A percentile compares a stretch with the other conserved stretches of the same genome.
Conservation (phyloP, 2,329 filamentous ascomycete species). For the Penicillium sp. region DNA sequence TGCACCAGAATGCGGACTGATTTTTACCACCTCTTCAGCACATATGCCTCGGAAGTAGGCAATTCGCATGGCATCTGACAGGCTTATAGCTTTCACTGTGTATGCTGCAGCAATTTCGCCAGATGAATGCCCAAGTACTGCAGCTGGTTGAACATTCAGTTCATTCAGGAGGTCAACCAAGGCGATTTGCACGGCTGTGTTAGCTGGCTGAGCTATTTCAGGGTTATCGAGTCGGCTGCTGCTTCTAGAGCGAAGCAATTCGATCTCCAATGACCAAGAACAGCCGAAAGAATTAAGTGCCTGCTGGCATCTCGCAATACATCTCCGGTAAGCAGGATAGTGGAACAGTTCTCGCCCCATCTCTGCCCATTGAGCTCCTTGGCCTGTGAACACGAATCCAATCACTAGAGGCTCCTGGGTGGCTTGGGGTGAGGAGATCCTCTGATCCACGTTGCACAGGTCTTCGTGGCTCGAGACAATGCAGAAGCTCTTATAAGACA, state of each 20-base stretch:
- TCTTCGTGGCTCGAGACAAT: too few relatives aligned
- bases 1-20: constrained; percentile 1
- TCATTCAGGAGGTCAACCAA: constrained; percentile 25
- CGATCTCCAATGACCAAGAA: too few relatives aligned
- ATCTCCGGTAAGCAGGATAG: constrained; percentile 7
- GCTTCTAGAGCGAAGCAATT: too few relatives aligned
- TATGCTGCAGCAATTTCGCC: constrained; percentile 38
- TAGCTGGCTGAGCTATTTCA: constrained; percentile 21
- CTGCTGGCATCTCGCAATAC: constrained; percentile 1
- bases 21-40: not conserved
- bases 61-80: constrained; percentile 2
- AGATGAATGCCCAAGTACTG: constrained; percentile 29
- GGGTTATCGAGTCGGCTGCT: too few relatives aligned
- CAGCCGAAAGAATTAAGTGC: not conserved
- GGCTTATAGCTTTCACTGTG: constrained; percentile 9
- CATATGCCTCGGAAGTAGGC: constrained; percentile 13
- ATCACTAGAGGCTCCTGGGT: not conserved
- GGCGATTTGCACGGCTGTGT: constrained; percentile 32
- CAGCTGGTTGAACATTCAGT: constrained; percentile 17
- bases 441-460: too few relatives aligned
- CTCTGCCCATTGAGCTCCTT: constrained; percentile 34
- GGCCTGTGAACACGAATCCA: constrained; percentile 36
- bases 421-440: too few relatives aligned
- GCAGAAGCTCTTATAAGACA: too few relatives aligned
- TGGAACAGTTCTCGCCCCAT: constrained; percentile 31